Evolutionary conservation across 1,139 yeast species (phyloP), one percentile per base, ranked within the genome.

Genomic region (Casaregolazyma lundiana): DNA sequence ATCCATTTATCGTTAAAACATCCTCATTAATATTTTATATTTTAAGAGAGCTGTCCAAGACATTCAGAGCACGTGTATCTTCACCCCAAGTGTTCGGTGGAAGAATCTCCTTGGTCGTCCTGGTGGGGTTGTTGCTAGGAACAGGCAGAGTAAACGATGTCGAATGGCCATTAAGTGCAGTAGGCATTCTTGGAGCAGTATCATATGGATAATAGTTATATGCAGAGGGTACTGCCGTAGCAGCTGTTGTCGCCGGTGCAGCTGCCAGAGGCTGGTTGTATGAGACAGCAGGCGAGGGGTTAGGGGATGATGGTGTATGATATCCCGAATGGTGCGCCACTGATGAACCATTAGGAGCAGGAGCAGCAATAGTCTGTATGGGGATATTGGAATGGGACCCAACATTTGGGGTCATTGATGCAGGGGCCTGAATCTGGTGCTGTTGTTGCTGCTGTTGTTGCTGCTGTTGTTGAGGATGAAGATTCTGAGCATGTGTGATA

Each of bases 51-150:
- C 54, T 49, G 45, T 63, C 64, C 35, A 63, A 56, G 11, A 59
- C 65, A 41, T 60, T 58, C 34, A 63, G 59, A 19, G 65, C 65
- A 6, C 66, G 50, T 18, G 54, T 54, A 43, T 63, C 67, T 46
- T 63, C 67, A 22, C 60, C 57, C 59, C 63, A 63, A 29, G 54
- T 57, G 43, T 55, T 55, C 11, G 56, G 61, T 30, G 50, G 45
- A 15, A 59, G 62, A 21, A 57, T 55, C 18, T 59, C 63, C 43
- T 55, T 58, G 15, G 54, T 57, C 20, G 50, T 45, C 19, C 54
- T 30, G 15, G 44, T 19, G 5, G 45, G 37, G 26, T 22, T 17
- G 16, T 26, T 16, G 20, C 17, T 41, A n/a, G 43, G 41, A 13
- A 39, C 35, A 21, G 43, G 24, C 7, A 44, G n/a, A 7, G 49